phyloP scores from a whole-genome alignment of 768 basidiomycete species.

The Lactarius trivialis region DNA sequence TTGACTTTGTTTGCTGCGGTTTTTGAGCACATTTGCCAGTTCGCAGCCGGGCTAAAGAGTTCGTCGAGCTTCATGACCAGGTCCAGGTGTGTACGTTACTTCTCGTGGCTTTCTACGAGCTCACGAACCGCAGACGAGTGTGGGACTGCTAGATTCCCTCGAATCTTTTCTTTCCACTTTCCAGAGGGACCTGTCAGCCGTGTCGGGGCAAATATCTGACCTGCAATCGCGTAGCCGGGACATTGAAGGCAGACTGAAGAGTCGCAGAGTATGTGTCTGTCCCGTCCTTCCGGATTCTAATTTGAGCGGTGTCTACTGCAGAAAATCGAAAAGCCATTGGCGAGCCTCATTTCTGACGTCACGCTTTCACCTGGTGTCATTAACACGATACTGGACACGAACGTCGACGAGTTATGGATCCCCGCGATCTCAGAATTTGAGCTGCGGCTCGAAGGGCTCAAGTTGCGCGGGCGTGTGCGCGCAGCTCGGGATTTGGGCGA shows the following conservation, averaged over 20 bases:
- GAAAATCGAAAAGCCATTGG: constrained; percentile 86
- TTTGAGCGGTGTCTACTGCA: constrained; percentile 29
- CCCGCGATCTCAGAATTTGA: constrained; percentile 77
- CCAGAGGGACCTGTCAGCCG: constrained; percentile 87
- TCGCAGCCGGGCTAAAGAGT: constrained; percentile 49
- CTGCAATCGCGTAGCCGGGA: constrained; percentile 85
- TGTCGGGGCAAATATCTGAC: constrained; percentile 94
- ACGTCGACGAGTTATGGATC: constrained; percentile 87
- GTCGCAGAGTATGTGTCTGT: constrained; percentile 60
- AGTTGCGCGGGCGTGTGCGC: constrained; percentile 73
- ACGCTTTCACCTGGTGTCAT: constrained; percentile 78
- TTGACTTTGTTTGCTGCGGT: background rate
- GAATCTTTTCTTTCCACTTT: constrained; percentile 92
- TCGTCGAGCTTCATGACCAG: constrained; percentile 85
- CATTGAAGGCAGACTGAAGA: constrained; percentile 81
- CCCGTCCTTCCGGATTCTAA: constrained; percentile 1
- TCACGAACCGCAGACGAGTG: constrained; percentile 58
- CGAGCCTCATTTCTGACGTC: constrained; percentile 72
- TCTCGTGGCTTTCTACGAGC: background rate
- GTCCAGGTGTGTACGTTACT: constrained; percentile 53
- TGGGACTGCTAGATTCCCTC: constrained; percentile 77
- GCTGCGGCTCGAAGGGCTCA: constrained; percentile 56
- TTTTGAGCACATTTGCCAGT: constrained; percentile 26
- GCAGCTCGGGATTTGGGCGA: constrained; percentile 79
- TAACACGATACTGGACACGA: constrained; percentile 71